phyloP scores from a whole-genome alignment of 169 alveolate species.

The Sarcocystis neurona region DNA sequence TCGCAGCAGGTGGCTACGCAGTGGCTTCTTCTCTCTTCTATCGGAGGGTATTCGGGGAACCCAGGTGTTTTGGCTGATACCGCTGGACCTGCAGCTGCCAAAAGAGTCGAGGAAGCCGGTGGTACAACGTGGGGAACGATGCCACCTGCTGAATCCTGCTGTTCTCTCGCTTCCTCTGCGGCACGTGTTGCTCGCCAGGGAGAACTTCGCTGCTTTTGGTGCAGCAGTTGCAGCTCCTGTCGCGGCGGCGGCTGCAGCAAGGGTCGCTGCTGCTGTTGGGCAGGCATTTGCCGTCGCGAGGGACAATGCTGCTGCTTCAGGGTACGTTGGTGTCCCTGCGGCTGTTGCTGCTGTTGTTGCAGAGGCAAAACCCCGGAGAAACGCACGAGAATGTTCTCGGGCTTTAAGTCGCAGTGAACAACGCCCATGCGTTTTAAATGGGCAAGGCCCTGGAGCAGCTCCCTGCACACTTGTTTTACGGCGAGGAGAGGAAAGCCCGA shows the following conservation, averaged over 20 bases:
- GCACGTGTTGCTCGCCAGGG: neutral
- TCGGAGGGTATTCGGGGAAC: no score
- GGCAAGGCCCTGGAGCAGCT: conserved; percentile 75
- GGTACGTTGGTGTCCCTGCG: neutral
- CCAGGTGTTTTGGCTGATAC: no score
- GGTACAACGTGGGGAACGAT: no score
- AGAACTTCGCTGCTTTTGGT: neutral
- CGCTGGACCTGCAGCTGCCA: no score
- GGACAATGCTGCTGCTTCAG: neutral
- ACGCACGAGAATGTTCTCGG: conserved; percentile 83
- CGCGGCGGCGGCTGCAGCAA: neutral
- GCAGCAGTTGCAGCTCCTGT: neutral
- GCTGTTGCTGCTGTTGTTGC: neutral
- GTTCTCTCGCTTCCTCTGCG: neutral
- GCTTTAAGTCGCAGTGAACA: conserved; percentile 87
- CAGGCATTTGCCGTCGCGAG: neutral
- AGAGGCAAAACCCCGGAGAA: neutral
- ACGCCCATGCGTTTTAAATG: conserved; percentile 74
- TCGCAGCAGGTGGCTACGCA: no score
- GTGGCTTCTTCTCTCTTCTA: no score
- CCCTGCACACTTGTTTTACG: conserved; percentile 76
- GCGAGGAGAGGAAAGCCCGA: conserved; percentile 73
- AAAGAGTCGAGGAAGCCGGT: no score
- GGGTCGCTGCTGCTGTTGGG: neutral
- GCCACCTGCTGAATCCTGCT: no score